Conservation (phyloP, 2,329 filamentous ascomycete genomes). For the Colletotrichum sp. region DNA sequence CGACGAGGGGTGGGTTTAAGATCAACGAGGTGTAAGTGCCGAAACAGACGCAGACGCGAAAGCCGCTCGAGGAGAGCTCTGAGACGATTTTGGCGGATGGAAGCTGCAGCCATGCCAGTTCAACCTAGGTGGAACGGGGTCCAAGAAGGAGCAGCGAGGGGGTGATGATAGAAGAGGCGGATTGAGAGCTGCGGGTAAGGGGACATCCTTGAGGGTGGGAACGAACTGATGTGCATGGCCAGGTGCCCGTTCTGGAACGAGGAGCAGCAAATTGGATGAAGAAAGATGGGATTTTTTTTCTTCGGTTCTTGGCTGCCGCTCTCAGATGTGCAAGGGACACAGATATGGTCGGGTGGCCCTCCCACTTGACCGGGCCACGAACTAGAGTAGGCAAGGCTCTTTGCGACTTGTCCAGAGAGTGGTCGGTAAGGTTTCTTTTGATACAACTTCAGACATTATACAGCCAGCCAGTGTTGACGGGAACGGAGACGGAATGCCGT, state of each 20-base stretch:
- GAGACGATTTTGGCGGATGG: neutral
- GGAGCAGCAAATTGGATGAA: slow-evolving; percentile 21
- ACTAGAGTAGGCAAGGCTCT: neutral
- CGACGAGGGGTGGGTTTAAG: slow-evolving; percentile 4
- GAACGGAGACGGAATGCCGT: neutral
- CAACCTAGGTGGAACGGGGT: slow-evolving; percentile 2
- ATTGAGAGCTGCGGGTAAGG: slow-evolving; percentile 13
- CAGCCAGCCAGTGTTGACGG: neutral
- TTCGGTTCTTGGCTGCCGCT: slow-evolving; percentile 19
- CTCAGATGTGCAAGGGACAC: slow-evolving; percentile 10
- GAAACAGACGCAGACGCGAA: neutral
- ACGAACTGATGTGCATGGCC: slow-evolving; percentile 19
- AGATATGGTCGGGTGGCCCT: slow-evolving; percentile 10
- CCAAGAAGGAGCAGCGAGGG: neutral
- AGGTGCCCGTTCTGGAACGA: slow-evolving; percentile 18
- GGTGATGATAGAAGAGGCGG: slow-evolving; percentile 12
- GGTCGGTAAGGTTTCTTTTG: neutral
- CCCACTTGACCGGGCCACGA: slow-evolving; percentile 11
- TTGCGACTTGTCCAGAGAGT: neutral
- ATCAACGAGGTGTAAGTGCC: neutral
- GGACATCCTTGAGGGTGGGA: slow-evolving; percentile 8
- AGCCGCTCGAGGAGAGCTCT: neutral
- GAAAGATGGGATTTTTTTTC: slow-evolving; percentile 21
- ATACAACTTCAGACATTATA: neutral
- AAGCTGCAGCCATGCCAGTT: neutral